phyloP scores from a whole-genome alignment of 2,329 filamentous ascomycete species.

The Elsinoe necatrix region DNA sequence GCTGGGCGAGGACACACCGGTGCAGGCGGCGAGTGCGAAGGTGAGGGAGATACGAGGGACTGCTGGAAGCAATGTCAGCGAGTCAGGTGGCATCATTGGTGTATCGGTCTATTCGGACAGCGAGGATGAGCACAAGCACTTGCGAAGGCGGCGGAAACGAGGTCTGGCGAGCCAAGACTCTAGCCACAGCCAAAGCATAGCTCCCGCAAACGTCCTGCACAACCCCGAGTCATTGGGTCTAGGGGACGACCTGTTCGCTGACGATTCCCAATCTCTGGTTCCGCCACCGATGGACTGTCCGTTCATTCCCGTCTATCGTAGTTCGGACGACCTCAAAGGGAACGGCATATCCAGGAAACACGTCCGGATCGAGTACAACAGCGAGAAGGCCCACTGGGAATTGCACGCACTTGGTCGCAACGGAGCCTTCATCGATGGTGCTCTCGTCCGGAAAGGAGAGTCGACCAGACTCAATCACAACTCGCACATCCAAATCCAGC shows the following conservation, averaged over 20 bases:
- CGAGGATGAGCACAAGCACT: slow-evolving; percentile 15
- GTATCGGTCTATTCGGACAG: slow-evolving; percentile 18
- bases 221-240: slow-evolving; percentile 13
- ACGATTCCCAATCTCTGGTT: slow-evolving; percentile 5
- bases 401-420: slow-evolving; percentile 56
- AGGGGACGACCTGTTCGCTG: slow-evolving; percentile 14
- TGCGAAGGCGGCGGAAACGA: slow-evolving; percentile 29
- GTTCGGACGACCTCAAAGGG: slow-evolving; percentile 55
- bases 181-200: slow-evolving; percentile 16
- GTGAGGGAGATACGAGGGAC: slow-evolving; percentile 7
- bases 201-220: slow-evolving; percentile 16
- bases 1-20: slow-evolving; percentile 11
- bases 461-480: slow-evolving; percentile 54
- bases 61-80: slow-evolving; percentile 23
- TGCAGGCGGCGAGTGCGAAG: slow-evolving; percentile 5
- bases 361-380: slow-evolving; percentile 63
- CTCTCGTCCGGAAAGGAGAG: slow-evolving; percentile 37
- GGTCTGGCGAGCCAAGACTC: slow-evolving; percentile 17
- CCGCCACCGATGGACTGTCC: slow-evolving; percentile 14
- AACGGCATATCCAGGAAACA: slow-evolving; percentile 68
- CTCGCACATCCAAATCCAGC: slow-evolving; percentile 62
- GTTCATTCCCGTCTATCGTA: slow-evolving; percentile 60
- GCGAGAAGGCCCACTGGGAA: slow-evolving; percentile 55
- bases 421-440: slow-evolving; percentile 56
- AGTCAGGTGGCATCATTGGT: slow-evolving; percentile 25